Evolutionary conservation across 2,329 filamentous ascomycete species (phyloP).

Genomic region (Cordyceps cicadae): DNA sequence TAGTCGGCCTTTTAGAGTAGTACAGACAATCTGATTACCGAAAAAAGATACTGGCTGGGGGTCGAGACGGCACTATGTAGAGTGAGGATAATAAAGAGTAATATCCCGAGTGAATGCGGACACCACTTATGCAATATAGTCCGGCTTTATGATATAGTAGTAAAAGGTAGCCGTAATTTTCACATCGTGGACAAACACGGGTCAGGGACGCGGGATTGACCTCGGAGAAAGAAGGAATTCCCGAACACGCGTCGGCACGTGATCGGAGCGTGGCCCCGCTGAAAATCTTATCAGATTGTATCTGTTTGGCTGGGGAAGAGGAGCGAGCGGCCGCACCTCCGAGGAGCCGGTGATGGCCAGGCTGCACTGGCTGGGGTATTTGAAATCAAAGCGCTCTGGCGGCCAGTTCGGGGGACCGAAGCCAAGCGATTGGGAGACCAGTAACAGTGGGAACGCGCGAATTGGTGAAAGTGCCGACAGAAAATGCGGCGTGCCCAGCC

Average conservation of each 20-base stretch:
- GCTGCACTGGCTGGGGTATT: background rate
- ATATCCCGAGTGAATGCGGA: too few species aligned
- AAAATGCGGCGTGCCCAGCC: background rate
- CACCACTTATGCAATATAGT: too few species aligned
- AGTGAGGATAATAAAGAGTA: too few species aligned
- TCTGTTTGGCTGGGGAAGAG: slow-evolving; percentile 11
- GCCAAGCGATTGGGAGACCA: background rate
- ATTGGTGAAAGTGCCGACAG: background rate
- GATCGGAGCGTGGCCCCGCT: slow-evolving; percentile 6
- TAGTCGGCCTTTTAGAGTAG: too few species aligned
- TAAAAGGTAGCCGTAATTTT: background rate
- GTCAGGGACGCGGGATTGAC: background rate
- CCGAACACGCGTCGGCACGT: slow-evolving; percentile 11
- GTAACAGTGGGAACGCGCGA: background rate
- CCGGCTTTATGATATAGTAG: too few species aligned
- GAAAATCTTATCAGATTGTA: slow-evolving; percentile 13
- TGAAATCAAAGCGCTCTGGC: slow-evolving; percentile 6
- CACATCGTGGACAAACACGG: background rate
- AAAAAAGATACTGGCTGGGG: too few species aligned
- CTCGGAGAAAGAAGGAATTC: slow-evolving; percentile 2
- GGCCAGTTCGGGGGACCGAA: slow-evolving; percentile 3
- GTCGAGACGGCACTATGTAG: too few species aligned
- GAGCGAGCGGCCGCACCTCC: background rate
- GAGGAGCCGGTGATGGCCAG: background rate
- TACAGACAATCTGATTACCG: too few species aligned